phyloP scores from a whole-genome alignment of 768 basidiomycete species.

The Trametes cubensis region DNA sequence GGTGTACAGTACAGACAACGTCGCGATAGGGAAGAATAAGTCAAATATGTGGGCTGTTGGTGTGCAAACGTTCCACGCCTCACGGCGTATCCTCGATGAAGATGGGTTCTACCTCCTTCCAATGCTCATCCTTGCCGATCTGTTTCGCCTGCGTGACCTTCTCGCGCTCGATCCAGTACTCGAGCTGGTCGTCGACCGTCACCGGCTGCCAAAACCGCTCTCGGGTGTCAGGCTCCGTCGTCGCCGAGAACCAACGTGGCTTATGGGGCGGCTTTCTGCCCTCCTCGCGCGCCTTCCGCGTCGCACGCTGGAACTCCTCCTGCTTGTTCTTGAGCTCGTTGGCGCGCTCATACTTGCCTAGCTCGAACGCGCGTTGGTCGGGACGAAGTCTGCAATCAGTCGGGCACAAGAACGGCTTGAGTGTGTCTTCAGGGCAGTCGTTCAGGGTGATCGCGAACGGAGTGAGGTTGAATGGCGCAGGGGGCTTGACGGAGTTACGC shows the following conservation, averaged over 20 bases:
- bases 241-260: conserved; percentile 86
- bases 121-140: conserved; percentile 42
- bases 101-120: conserved; percentile 78
- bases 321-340: conserved; percentile 78
- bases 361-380: conserved; percentile 93
- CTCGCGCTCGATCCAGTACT: conserved; percentile 87
- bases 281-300: conserved; percentile 73
- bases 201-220: conserved; percentile 86
- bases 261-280: conserved; percentile 71
- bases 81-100: conserved; percentile 66
- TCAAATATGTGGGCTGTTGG: neutral
- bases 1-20: conserved; percentile 12
- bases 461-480: conserved; percentile 91
- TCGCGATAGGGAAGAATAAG: conserved; percentile 19
- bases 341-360: conserved; percentile 81
- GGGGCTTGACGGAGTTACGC: conserved; percentile 85
- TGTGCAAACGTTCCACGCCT: neutral
- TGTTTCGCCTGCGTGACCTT: conserved; percentile 51
- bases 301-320: conserved; percentile 79
- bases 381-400: conserved; percentile 93
- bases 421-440: conserved; percentile 71
- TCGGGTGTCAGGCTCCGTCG: conserved; percentile 85
- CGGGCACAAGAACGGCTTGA: conserved; percentile 75
- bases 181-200: conserved; percentile 52
- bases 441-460: conserved; percentile 94